Conservation (phyloP, 2,329 filamentous ascomycete species). For the Aspergillus sp. region DNA sequence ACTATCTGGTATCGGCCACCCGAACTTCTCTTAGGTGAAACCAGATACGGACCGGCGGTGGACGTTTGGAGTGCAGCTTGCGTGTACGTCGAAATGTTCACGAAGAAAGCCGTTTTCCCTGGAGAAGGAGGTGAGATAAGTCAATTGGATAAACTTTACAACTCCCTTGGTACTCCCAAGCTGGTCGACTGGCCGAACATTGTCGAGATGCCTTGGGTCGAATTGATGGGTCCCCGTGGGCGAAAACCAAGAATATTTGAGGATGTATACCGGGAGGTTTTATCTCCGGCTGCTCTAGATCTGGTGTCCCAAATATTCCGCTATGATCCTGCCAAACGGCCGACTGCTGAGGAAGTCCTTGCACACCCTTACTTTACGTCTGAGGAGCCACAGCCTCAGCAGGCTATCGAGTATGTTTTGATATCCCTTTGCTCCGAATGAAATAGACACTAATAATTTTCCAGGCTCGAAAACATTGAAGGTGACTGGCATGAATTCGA, state of each 20-base stretch:
- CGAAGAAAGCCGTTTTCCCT: constrained; percentile 86
- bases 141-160: constrained; percentile 96
- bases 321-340: constrained; percentile 80
- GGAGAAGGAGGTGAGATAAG: constrained; percentile 94
- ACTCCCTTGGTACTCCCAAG: constrained; percentile 82
- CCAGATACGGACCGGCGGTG: constrained; percentile 81
- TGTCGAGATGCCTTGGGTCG: constrained; percentile 95
- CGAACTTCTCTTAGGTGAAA: constrained; percentile 85
- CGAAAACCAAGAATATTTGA: constrained; percentile 71
- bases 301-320: constrained; percentile 79
- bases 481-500: constrained; percentile 99
- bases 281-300: constrained; percentile 78
- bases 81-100: constrained; percentile 95
- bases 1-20: constrained; percentile 97
- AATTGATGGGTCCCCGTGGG: constrained; percentile 75
- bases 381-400: constrained; percentile 72
- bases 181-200: constrained; percentile 81
- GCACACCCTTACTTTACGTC: constrained; percentile 81
- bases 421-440: background rate
- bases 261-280: constrained; percentile 71
- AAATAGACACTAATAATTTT: constrained; percentile 3
- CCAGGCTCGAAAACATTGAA: constrained; percentile 69
- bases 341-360: constrained; percentile 77
- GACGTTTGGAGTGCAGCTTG: constrained; percentile 98
- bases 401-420: constrained; percentile 70